Evolutionary conservation across 305 asterid genomes (phyloP).

Genomic region (Petunia hybrid): DNA sequence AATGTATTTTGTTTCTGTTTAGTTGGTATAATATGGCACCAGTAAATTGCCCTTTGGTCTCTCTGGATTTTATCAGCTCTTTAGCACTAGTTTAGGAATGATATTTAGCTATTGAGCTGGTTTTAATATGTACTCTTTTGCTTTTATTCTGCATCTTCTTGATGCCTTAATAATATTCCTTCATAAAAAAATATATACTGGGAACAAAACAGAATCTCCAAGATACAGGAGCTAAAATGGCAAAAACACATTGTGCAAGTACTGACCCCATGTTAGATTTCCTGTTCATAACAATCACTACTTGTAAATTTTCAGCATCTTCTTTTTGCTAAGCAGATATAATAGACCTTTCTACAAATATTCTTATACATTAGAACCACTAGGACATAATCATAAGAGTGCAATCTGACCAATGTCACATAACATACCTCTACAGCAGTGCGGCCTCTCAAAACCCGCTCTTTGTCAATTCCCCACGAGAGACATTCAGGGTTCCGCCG

Average conservation of each 20-base stretch:
- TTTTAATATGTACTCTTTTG: too few relatives aligned
- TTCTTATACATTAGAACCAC: not conserved
- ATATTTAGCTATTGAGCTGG: too few relatives aligned
- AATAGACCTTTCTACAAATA: slow-evolving; percentile 10
- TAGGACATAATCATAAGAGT: slow-evolving; percentile 24
- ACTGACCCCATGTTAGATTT: not conserved
- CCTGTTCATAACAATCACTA: slow-evolving; percentile 8
- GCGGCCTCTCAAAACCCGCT: slow-evolving; percentile 78
- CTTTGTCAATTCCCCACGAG: slow-evolving; percentile 88
- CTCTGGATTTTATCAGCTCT: too few relatives aligned
- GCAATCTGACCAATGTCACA: not conserved
- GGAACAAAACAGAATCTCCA: slow-evolving; percentile 27
- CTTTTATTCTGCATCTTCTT: too few relatives aligned
- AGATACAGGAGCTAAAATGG: not conserved
- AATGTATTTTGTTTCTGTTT: too few relatives aligned
- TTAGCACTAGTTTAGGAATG: too few relatives aligned
- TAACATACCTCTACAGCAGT: slow-evolving; percentile 72
- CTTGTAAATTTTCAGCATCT: not conserved
- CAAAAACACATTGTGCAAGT: not conserved
- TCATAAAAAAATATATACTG: not conserved
- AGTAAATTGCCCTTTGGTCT: too few relatives aligned
- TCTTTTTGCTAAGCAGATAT: not conserved
- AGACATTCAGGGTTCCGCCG: slow-evolving; percentile 77
- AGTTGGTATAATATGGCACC: too few relatives aligned
- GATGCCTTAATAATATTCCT: too few relatives aligned